Evolutionary conservation across 179 eudicot genomes (phyloP).

Genomic region (Gypsophila paniculata): DNA sequence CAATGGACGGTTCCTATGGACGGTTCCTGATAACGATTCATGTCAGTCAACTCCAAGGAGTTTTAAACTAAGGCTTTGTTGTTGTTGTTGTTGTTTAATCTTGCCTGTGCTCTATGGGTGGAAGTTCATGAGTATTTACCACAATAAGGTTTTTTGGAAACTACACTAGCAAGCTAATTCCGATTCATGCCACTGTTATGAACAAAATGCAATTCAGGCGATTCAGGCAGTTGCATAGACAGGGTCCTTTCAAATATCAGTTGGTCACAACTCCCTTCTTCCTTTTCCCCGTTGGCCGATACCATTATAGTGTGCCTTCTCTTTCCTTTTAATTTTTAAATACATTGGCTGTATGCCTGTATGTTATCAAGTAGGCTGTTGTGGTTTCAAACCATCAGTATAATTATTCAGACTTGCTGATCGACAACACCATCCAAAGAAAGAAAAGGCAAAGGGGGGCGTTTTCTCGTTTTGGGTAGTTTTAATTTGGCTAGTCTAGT

Average conservation of each 20-base stretch:
- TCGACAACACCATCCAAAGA: constrained; percentile 24
- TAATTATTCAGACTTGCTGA: neutral
- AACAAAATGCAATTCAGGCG: neutral
- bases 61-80: too few species aligned
- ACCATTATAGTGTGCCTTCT: neutral
- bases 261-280: neutral
- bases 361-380: neutral
- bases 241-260: neutral
- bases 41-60: too few species aligned
- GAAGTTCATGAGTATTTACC: neutral
- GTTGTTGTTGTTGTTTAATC: neutral
- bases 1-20: too few species aligned
- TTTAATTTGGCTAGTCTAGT: neutral
- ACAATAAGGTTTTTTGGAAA: neutral
- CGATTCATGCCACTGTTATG: neutral
- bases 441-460: neutral
- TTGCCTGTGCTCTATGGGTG: neutral
- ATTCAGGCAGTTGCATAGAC: neutral
- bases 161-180: neutral
- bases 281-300: neutral
- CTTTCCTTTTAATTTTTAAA: neutral
- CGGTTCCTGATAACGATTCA: too few species aligned
- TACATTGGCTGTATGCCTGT: neutral
- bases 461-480: constrained; percentile 16
- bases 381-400: neutral